Base-by-base conservation (phyloP, 2,329 filamentous ascomycete genomes). In the Stylonectria norvegica region DNA sequence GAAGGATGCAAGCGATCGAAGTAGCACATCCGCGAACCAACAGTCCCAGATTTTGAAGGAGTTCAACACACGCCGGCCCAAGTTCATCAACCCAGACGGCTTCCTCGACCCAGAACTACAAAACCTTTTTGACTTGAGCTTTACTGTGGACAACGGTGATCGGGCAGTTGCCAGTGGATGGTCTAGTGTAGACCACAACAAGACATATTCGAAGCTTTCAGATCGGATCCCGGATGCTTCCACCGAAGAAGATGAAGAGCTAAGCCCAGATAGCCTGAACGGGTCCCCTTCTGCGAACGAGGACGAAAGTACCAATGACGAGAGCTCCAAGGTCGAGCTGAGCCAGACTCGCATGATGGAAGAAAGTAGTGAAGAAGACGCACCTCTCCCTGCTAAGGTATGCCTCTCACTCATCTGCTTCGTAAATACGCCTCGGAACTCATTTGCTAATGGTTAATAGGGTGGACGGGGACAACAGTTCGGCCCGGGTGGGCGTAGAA, bases 61-160 rank as follows among this genome's bases (percentile, higher is more conserved):
- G 5, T 79, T 78, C 62, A 78, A 72, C 45, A 63, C 54, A 10
- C 63, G 62, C 28, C 69, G 74, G 19, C 78, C 76, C 4, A 69
- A 64, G 48, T 88, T 69, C 71, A 71, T 69, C 48, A 66, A 68
- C 50, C 75, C 65, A 51, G 68, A 59, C 42, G 70, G 62, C 39
- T 82, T 79, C 47, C 76, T 97, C 17, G 75, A 79, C 1, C 68
- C 77, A 2, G 66, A 72, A 15, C 70, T 86, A 27, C 84, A 82
- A 57, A 83, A 80, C 42, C 68, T 96, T 12, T 97, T 97, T 58
- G 79, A 86, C 11, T 67, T 95, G 50, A 81, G 81, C 58, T 85
- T 86, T 56, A 80, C 84, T 45, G 62, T 68, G 16, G 75, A 76
- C 38, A 47, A 51, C 7, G 64, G 66, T 2, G 74, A 75, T 16